phyloP scores from a whole-genome alignment of 805 yeast genomes.

The Helenozyma baotianmanensis region DNA sequence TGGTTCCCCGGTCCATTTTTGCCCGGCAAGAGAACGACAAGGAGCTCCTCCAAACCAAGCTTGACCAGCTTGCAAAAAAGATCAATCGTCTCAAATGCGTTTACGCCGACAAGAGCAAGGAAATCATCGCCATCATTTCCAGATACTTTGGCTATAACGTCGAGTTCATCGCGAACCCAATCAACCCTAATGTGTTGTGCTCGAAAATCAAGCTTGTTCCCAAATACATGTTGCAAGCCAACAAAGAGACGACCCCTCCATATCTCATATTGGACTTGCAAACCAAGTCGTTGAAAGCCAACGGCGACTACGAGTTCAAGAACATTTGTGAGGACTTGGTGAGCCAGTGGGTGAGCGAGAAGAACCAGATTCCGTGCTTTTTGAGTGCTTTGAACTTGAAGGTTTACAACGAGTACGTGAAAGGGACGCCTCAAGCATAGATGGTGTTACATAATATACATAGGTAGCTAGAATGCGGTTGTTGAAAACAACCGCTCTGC shows the following conservation, averaged over 20 bases:
- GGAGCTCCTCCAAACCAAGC: slow-evolving; percentile 40
- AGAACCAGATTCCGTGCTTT: slow-evolving; percentile 71
- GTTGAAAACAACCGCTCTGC: slow-evolving; percentile 14
- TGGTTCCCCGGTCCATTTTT: slow-evolving; percentile 58
- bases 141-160: slow-evolving; percentile 68
- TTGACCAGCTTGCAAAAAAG: slow-evolving; percentile 48
- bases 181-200: slow-evolving; percentile 43
- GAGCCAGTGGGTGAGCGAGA: slow-evolving; percentile 62
- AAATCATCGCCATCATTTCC: slow-evolving; percentile 63
- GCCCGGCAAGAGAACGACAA: slow-evolving; percentile 58
- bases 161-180: slow-evolving; percentile 52
- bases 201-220: slow-evolving; percentile 52
- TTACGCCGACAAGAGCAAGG: slow-evolving; percentile 63
- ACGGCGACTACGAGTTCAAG: slow-evolving; percentile 37
- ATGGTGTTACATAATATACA: background rate
- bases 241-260: slow-evolving; percentile 21
- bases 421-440: background rate
- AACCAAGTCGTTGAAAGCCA: slow-evolving; percentile 51
- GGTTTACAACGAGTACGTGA: slow-evolving; percentile 44
- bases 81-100: slow-evolving; percentile 50
- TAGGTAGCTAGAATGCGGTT: background rate
- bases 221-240: slow-evolving; percentile 30
- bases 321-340: slow-evolving; percentile 46
- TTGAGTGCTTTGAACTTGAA: slow-evolving; percentile 69
- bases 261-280: slow-evolving; percentile 55